These are phyloP conservation scores for Acer saccharum DNA, from an alignment of 345 rosid genomes.

Conservation along the genomic window DNA sequence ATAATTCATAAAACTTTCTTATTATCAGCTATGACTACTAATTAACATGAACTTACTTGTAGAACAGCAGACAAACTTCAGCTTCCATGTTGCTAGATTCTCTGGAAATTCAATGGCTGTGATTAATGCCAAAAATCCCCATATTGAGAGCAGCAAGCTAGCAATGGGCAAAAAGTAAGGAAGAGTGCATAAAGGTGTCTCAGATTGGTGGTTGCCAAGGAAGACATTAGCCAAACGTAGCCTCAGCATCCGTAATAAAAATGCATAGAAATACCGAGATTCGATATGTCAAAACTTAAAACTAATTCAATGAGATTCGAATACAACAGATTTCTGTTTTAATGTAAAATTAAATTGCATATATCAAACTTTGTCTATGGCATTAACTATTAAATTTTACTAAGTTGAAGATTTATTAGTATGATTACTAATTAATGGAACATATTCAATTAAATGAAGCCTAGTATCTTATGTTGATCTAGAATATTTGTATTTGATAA, in stretches of 20 bases:
- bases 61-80: background rate
- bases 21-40: background rate
- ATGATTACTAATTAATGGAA: background rate
- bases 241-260: background rate
- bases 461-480: background rate
- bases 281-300: background rate
- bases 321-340: background rate
- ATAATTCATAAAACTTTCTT: background rate
- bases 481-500: background rate
- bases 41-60: background rate
- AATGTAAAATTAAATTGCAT: background rate
- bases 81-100: background rate
- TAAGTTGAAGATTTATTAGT: background rate
- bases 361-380: background rate
- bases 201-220: background rate
- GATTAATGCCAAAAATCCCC: background rate
- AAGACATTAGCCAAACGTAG: background rate
- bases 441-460: background rate
- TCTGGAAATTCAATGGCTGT: background rate
- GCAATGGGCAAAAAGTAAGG: background rate
- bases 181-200: background rate
- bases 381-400: conserved; percentile 1
- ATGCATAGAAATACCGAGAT: background rate
- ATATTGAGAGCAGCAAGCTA: conserved; percentile 9
- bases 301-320: background rate